Evolutionary conservation across 2,329 filamentous ascomycete genomes (phyloP), one percentile per base, ranked within the genome.

Genomic region (Diaporthe longicolla): DNA sequence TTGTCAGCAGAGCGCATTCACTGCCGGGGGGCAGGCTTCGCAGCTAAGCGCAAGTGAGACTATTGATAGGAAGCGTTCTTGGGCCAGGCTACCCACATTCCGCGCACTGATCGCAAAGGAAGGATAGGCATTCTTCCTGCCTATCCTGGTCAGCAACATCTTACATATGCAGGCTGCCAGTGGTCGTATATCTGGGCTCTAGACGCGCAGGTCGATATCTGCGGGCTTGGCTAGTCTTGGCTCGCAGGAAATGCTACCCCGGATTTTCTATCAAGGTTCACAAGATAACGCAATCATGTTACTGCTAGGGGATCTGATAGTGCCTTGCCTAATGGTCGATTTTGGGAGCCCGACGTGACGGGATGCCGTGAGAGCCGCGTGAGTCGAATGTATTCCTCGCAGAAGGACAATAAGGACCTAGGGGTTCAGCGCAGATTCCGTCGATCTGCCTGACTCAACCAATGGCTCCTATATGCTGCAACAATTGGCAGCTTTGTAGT

Each of bases 261-360:
- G 40, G 63, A 35, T 68, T 68, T 66, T 68, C 63, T 68, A 68
- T 68, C 48, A 68, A 68, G 63, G 32, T 40, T 68, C 63, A 40
- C 48, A 54, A 29, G 63, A 68, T 68, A 68, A 68, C 48, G 48
- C 8, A 8, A 35, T 40, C n/a, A 35, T 40, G 32, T 13, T 68
- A 50, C 63, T 24, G n/a, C 48, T 9, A 21, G 19, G 4, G 26
- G 40, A 40, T 6, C 8, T 54, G 45, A 52, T 66, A 52, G 29
- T 52, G 61, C 29, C 3, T 35, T 29, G 43, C 19, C 43, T 66
- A 24, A 21, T 17, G 21, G 45, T 26, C 43, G 21, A 66, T 19
- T 17, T 66, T 37, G 45, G 32, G 29, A 15, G 11, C 13, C 37
- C 24, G 63, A 40, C 24, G 29, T 26, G 63, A n/a, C 24, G n/a